phyloP scores from a whole-genome alignment of 192 early-diverging fungal species.

The Jimgerdemannia flammicorona region DNA sequence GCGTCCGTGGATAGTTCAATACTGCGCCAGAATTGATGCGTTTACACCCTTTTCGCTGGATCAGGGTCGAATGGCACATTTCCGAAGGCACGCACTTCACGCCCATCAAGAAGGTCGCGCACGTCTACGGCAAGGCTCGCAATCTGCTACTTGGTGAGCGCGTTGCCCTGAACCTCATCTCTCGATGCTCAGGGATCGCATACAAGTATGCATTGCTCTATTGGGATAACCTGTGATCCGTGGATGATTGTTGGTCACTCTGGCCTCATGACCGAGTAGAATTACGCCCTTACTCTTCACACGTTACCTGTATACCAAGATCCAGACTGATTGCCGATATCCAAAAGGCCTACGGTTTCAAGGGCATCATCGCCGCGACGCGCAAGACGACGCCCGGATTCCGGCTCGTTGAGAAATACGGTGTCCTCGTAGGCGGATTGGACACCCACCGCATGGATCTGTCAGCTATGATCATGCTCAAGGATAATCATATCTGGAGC shows the following conservation, averaged over 20 bases:
- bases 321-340: constrained; percentile 51
- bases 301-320: constrained; percentile 25
- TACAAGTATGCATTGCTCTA: constrained; percentile 41
- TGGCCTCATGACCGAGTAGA: neutral
- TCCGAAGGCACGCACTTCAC: constrained; percentile 80
- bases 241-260: neutral
- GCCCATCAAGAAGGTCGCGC: constrained; percentile 69
- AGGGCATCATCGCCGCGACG: constrained; percentile 90
- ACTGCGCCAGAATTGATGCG: neutral
- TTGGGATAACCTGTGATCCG: neutral
- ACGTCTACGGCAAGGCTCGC: constrained; percentile 79
- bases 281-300: neutral
- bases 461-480: constrained; percentile 98
- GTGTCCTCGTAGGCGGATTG: constrained; percentile 93
- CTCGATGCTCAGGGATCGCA: constrained; percentile 92
- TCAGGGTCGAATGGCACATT: constrained; percentile 80
- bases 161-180: constrained; percentile 90
- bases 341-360: constrained; percentile 68
- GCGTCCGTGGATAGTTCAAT: neutral
- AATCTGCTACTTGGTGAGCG: constrained; percentile 90
- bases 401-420: constrained; percentile 97
- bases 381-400: constrained; percentile 99
- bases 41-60: constrained; percentile 7
- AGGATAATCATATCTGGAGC: constrained; percentile 99
- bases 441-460: constrained; percentile 97